phyloP scores from a whole-genome alignment of 768 basidiomycete genomes.

The Pleurotus tuber-regium region DNA sequence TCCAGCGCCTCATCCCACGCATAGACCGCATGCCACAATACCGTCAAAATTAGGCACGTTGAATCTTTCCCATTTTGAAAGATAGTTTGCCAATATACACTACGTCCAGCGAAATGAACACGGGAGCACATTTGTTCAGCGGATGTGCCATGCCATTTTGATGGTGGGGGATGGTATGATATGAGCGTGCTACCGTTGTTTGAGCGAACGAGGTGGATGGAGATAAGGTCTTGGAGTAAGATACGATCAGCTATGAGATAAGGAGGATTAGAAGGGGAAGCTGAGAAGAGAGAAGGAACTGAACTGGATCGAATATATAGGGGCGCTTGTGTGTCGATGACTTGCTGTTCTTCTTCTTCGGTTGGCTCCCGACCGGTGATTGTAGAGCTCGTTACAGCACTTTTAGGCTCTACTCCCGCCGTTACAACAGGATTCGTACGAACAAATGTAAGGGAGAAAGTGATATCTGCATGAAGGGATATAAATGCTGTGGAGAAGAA shows the following conservation, averaged over 20 bases:
- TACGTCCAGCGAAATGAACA: slow-evolving; percentile 34
- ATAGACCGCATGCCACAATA: slow-evolving; percentile 60
- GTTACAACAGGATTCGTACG: background rate
- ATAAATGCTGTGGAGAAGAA: background rate
- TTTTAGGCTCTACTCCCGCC: background rate
- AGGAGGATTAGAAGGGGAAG: background rate
- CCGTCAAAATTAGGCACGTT: slow-evolving; percentile 50
- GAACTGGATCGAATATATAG: slow-evolving; percentile 38
- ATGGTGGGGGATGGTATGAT: slow-evolving; percentile 36
- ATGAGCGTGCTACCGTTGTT: slow-evolving; percentile 37
- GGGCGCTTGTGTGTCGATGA: slow-evolving; percentile 54
- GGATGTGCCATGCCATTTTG: slow-evolving; percentile 30
- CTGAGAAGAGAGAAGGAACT: slow-evolving; percentile 2
- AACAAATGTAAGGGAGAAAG: background rate
- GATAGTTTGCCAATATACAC: slow-evolving; percentile 45
- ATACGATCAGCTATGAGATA: slow-evolving; percentile 26
- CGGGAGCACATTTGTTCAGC: slow-evolving; percentile 34
- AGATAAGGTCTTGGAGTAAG: slow-evolving; percentile 46
- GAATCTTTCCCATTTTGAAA: slow-evolving; percentile 43
- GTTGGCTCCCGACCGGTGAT: slow-evolving; percentile 11
- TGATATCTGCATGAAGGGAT: background rate
- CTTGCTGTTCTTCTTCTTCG: slow-evolving; percentile 21
- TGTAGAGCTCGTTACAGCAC: background rate
- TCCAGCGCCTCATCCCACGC: slow-evolving; percentile 62
- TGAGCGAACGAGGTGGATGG: slow-evolving; percentile 52